Base-by-base conservation (phyloP, 139 green algal genomes). In the Dunaliella sp. region DNA sequence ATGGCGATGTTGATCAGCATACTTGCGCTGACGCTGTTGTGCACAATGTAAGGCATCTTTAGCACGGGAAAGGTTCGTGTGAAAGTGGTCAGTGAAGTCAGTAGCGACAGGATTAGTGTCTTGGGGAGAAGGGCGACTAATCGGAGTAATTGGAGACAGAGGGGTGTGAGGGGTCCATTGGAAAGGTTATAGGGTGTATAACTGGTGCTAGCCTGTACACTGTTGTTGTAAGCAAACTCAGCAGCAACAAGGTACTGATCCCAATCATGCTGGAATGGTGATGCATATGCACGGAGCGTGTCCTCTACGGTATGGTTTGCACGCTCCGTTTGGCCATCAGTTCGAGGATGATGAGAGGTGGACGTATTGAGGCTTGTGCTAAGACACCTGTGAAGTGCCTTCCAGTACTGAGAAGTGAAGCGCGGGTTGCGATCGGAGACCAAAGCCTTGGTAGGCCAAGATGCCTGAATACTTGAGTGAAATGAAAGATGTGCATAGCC, bases 251-350 rank as follows among this genome's bases (percentile, higher is more conserved):
- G 35, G 32, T 34, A 86, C 37, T 30, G 12, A 81, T 59, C 26
- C 83, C 83, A 86, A 72, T 86, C 65, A 35, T 86, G 32, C 28
- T 81, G 65, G 2, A 36, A 26, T 31, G 83, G 83, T 3, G 65
- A 72, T 7, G 81, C 73, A 65, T 57, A 86, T 3, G 83, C 59
- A 75, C 83, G 32, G 2, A 96, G 79, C 36, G 90, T 89, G 24
- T 96, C 92, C 38, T 96, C 84, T 0, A 95, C 33, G 0, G 88
- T 48, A 0, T 90, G 86, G 58, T 95, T 94, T 0, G 86, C 86
- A 7, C 91, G 87, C 78, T 96, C 94, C 22, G 91, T 95, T 37
- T 95, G 94, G 24, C 93, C 94, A 87, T 95, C 90, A 24, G 89
- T 92, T 95, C n/a, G 81, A 1, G 92, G 90, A 77, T 96, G 91